Evolutionary conservation across 495 filamentous ascomycete species (phyloP), one percentile per base, ranked within the genome.

Genomic region (Haplographium delicatum): DNA sequence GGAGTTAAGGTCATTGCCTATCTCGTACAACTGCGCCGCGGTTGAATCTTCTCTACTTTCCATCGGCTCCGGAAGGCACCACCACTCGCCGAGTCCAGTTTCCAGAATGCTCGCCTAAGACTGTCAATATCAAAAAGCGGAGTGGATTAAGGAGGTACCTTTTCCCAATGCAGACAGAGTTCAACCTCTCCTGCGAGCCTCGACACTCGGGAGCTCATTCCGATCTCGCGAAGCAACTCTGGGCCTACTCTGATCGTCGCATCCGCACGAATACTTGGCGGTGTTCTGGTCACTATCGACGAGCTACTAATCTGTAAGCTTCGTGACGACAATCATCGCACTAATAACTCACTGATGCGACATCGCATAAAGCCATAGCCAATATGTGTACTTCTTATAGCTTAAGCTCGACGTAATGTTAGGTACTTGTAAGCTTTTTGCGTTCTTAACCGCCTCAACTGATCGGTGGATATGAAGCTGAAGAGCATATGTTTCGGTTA

Each of bases 271-370:
- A 50, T 42, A 23, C 47, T 50, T 20, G 47, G 47, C 24, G 37
- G 47, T n/a, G 47, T 50, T 20, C 47, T 38, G 22, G 30, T 42
- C 1, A 50, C 38, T 18, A 50, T 43, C n/a, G 47, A 41, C 13
- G 16, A 37, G 45, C 35, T 39, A 16, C 16, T 9, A 19, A 6
- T 9, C 8, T 39, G 35, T 39, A 7, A 39, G 35, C 8, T n/a
- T 7, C 35, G 15, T 11, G 18, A 6, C 8, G 35, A 6, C 6
- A 7, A 39, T 7, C 5, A 9, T 7, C 16, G 8, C 7, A 8
- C 18, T 7, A 19, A 8, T 9, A 8, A 7, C 35, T 39, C 15
- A 44, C 19, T 50, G 24, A 22, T 50, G 37, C 2, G 47, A 16
- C 37, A 33, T 30, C 16, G 18, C n/a, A 24, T 42, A 50, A 8